Evolutionary conservation across 176 grass and related monocot genomes (phyloP).

Genomic region (Thalia dealbata): DNA sequence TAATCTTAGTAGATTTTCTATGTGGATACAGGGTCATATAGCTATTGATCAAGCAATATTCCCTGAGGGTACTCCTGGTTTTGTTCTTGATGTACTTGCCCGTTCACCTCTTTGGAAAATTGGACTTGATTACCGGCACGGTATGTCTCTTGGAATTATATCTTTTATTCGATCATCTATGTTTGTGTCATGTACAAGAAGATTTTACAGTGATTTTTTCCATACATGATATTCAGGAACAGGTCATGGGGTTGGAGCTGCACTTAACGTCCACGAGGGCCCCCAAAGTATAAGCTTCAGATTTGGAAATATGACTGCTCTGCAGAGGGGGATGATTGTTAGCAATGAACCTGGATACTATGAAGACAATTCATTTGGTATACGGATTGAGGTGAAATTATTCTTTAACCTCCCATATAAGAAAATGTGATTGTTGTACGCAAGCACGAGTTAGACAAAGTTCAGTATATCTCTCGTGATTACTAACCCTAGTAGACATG

Average conservation of each 20-base stretch:
- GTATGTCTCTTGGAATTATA: constrained; percentile 24
- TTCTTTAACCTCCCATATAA: background rate
- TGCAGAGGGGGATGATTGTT: constrained; percentile 94
- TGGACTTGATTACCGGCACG: constrained; percentile 96
- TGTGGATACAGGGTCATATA: constrained; percentile 75
- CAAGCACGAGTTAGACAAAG: too few species aligned
- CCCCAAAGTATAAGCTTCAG: constrained; percentile 95
- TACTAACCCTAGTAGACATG: background rate
- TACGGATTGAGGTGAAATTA: constrained; percentile 72
- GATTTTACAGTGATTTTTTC: constrained; percentile 20
- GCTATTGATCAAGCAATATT: constrained; percentile 84
- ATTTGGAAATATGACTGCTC: constrained; percentile 75
- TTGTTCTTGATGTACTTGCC: constrained; percentile 4
- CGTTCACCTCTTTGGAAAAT: constrained; percentile 73
- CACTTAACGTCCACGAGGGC: constrained; percentile 91
- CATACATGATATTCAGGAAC: constrained; percentile 49
- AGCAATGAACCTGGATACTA: constrained; percentile 99
- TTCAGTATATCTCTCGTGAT: background rate
- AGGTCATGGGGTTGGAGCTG: constrained; percentile 96
- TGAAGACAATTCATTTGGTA: constrained; percentile 90
- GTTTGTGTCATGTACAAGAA: background rate
- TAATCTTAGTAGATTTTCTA: background rate
- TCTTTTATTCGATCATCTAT: background rate
- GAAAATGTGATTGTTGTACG: background rate
- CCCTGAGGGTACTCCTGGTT: constrained; percentile 63